Evolutionary conservation across 208 protist genomes (phyloP).

Genomic region (Leishmania tropica): DNA sequence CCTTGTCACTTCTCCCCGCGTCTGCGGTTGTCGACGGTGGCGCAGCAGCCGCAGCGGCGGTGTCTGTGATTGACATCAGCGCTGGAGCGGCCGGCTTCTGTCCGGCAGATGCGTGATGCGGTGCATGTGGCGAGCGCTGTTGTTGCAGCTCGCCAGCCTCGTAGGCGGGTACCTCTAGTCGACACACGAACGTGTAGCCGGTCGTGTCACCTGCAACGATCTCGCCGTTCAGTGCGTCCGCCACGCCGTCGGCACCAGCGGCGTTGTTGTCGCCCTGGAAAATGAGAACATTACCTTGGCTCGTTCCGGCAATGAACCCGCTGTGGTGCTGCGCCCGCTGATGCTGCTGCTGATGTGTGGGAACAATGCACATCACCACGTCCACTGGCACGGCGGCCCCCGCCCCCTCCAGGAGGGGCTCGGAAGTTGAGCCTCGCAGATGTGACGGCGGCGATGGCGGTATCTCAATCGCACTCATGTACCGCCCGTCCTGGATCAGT

Average conservation of each 20-base stretch:
- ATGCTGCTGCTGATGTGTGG: constrained; percentile 20
- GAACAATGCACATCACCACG: constrained; percentile 48
- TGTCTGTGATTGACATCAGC: constrained; percentile 2
- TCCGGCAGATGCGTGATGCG: not conserved
- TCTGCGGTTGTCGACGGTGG: not conserved
- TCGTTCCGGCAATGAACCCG: constrained; percentile 79
- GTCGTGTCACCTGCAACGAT: constrained; percentile 6
- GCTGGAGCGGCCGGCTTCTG: not conserved
- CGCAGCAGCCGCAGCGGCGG: not conserved
- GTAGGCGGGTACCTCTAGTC: constrained; percentile 25
- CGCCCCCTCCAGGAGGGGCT: not conserved
- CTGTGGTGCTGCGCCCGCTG: constrained; percentile 4
- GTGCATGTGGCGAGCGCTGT: not conserved
- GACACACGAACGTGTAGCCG: constrained; percentile 26
- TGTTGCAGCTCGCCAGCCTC: constrained; percentile 17
- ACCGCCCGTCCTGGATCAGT: constrained; percentile 80
- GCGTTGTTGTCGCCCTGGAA: constrained; percentile 53
- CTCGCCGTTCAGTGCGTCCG: not conserved
- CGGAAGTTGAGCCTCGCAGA: not conserved
- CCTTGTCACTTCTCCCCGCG: not conserved
- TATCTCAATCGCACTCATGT: constrained; percentile 44
- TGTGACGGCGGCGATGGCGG: constrained; percentile 2
- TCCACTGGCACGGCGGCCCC: not conserved
- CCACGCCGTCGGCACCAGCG: not conserved
- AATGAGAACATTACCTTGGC: constrained; percentile 66